Evolutionary conservation across 257 asterid species (phyloP).

Genomic region (Gynochthodes officinalis): DNA sequence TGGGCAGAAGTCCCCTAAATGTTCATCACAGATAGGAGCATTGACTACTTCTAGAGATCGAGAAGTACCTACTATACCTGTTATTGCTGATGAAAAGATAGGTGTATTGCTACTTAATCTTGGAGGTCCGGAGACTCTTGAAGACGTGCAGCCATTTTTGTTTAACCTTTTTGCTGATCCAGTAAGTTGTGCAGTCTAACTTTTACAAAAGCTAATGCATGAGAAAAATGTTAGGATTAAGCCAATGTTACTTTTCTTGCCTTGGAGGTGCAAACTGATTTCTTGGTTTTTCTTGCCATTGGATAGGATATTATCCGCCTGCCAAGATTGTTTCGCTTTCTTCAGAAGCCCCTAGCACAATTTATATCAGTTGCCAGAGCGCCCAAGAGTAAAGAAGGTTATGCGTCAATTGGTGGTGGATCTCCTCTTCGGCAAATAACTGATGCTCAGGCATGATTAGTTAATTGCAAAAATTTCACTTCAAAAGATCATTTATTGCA

Average conservation of each 20-base stretch:
- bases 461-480: constrained; percentile 4
- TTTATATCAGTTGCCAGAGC: constrained; percentile 93
- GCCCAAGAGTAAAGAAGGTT: constrained; percentile 96
- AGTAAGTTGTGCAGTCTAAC: constrained; percentile 40
- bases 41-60: constrained; percentile 57
- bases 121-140: constrained; percentile 99
- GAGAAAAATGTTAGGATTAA: background rate
- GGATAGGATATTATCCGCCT: constrained; percentile 89
- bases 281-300: constrained; percentile 21
- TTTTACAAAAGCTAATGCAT: background rate
- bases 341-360: constrained; percentile 93
- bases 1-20: constrained; percentile 22
- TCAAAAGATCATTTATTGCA: background rate
- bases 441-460: constrained; percentile 77
- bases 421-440: constrained; percentile 98
- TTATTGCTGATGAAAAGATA: constrained; percentile 67
- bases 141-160: constrained; percentile 95
- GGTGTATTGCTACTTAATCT: constrained; percentile 94
- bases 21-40: constrained; percentile 42
- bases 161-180: constrained; percentile 98
- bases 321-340: constrained; percentile 91
- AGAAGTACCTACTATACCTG: constrained; percentile 39
- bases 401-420: constrained; percentile 99
- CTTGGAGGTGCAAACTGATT: constrained; percentile 9
- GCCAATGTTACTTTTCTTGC: constrained; percentile 3